Conservation (phyloP, 1,284 basidiomycete species). For the Microbotryomycetes sp. region DNA sequence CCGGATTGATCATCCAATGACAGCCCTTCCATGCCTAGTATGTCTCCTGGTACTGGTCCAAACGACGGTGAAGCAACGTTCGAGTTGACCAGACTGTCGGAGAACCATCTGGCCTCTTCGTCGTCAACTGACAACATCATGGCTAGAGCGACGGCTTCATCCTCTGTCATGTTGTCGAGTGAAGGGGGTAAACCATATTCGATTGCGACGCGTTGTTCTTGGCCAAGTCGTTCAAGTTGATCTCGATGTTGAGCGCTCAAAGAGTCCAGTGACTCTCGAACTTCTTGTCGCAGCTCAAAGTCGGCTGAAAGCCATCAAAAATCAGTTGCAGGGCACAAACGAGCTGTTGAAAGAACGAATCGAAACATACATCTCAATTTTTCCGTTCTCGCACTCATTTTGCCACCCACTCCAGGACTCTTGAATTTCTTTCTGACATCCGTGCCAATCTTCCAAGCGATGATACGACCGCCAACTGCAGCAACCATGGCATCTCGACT, state of each 20-base stretch:
- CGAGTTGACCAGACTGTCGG: neutral
- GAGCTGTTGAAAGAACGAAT: neutral
- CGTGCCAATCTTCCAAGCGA: slow-evolving; percentile 30
- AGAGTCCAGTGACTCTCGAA: slow-evolving; percentile 30
- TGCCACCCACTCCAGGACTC: neutral
- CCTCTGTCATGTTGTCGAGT: slow-evolving; percentile 35
- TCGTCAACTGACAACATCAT: slow-evolving; percentile 35
- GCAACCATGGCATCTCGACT: slow-evolving; percentile 31
- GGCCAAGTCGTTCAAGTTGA: slow-evolving; percentile 10
- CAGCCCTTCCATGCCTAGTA: slow-evolving; percentile 24
- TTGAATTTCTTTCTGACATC: slow-evolving; percentile 23
- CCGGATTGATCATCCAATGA: slow-evolving; percentile 25
- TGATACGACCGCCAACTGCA: slow-evolving; percentile 28
- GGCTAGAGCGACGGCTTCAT: slow-evolving; percentile 34
- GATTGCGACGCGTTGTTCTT: slow-evolving; percentile 9
- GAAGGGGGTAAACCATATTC: slow-evolving; percentile 25
- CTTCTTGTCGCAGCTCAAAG: slow-evolving; percentile 31
- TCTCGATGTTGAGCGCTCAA: slow-evolving; percentile 28
- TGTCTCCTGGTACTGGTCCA: slow-evolving; percentile 22
- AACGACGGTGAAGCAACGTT: slow-evolving; percentile 3
- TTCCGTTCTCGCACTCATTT: slow-evolving; percentile 1
- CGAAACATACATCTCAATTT: slow-evolving; percentile 8
- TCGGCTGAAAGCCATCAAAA: slow-evolving; percentile 15
- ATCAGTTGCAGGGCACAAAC: neutral
- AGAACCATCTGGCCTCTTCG: slow-evolving; percentile 22